Conservation (phyloP, 495 filamentous ascomycete genomes). For the Penicillium malachiteum region DNA sequence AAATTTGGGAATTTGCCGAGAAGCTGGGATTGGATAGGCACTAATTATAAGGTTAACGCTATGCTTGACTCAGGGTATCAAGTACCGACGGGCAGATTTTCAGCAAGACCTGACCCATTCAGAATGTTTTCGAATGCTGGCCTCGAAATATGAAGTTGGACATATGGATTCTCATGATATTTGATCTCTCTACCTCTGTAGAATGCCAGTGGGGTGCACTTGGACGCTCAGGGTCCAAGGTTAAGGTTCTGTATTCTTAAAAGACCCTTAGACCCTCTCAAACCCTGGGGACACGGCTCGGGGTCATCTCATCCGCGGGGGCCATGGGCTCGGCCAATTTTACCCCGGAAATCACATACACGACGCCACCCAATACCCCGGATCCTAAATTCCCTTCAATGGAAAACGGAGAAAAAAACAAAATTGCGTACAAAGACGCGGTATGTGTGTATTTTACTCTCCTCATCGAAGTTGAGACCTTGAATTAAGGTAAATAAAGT, state of each 20-base stretch:
- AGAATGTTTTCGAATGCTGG: conserved; percentile 11
- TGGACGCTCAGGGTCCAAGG: conserved; percentile 10
- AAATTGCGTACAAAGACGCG: conserved; percentile 1
- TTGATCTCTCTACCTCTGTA: conserved; percentile 11
- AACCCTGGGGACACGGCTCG: conserved; percentile 10
- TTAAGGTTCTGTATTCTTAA: conserved; percentile 10
- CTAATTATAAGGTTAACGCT: conserved; percentile 11
- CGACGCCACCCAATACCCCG: conserved; percentile 18
- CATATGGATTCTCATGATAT: conserved; percentile 5
- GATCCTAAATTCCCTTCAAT: conserved; percentile 18
- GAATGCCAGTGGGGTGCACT: conserved; percentile 1
- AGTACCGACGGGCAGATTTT: conserved; percentile 2
- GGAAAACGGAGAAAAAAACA: conserved; percentile 7
- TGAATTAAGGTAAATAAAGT: background rate
- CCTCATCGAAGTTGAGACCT: background rate
- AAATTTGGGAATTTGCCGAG: conserved; percentile 13
- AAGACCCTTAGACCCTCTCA: conserved; percentile 10
- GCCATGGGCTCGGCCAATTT: conserved; percentile 10
- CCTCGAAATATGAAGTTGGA: conserved; percentile 9
- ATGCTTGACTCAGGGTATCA: conserved; percentile 8
- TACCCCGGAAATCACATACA: conserved; percentile 15
- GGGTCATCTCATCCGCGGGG: conserved; percentile 9
- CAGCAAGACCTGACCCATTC: conserved; percentile 11
- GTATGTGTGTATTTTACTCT: conserved; percentile 2
- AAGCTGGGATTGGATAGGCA: conserved; percentile 14